Conservation (phyloP, 495 filamentous ascomycete genomes). For the Hyaloscypha finlandica region DNA sequence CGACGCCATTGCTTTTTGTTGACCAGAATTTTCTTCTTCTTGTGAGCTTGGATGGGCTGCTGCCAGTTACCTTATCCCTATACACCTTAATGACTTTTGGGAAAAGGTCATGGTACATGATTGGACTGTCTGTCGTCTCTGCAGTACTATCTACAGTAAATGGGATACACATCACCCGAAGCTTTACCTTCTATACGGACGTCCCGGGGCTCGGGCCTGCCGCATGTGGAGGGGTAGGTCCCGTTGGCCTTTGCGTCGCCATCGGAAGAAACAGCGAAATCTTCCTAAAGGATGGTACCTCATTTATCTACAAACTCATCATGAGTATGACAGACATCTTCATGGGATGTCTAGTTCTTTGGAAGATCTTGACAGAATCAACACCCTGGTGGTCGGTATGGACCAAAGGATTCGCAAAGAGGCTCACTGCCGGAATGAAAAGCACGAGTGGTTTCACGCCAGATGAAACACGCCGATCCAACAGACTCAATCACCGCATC, state of each 20-base stretch:
- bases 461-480: not conserved
- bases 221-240: not conserved
- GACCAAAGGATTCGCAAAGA: not conserved
- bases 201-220: not conserved
- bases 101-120: not conserved
- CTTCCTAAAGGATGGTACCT: not conserved
- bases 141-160: not conserved
- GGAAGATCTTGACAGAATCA: not conserved
- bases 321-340: not conserved
- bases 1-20: not conserved
- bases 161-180: not conserved
- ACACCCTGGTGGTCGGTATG: not conserved
- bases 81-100: not conserved
- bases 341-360: not conserved
- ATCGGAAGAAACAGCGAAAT: not conserved
- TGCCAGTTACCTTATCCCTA: not conserved
- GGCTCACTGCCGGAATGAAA: not conserved
- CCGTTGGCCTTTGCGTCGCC: not conserved
- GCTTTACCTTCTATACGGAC: not conserved
- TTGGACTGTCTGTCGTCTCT: not conserved
- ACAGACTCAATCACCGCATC: not conserved
- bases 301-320: not conserved
- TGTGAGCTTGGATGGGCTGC: not conserved
- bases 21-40: not conserved
- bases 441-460: not conserved